Evolutionary conservation across 202 grass and related monocot species (phyloP), one percentile per base, ranked within the genome.

Genomic region (Saccharum hybrid): DNA sequence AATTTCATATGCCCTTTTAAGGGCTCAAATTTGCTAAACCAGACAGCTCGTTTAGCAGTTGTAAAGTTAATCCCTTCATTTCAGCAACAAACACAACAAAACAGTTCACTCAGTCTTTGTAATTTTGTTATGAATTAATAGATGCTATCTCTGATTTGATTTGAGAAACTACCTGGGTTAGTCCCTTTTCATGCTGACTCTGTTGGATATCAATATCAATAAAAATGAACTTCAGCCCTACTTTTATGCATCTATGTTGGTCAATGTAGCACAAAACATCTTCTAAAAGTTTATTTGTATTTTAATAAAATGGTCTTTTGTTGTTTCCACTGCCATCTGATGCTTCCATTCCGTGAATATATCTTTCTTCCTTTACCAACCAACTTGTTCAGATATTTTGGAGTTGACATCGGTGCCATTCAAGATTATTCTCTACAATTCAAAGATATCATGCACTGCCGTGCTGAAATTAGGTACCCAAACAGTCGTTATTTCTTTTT

Each of bases 391-490:
- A 96, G 96, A 91, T 99, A 96, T 81, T 99, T 96, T 85, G 93
- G 89, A 60, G 93, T 99, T 63, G 89, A 99, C 67, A 99, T 99
- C 39, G 0, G 48, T 61, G 88, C 91, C 64, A 99, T 96, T 82
- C 89, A 90, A 87, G 83, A 96, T 34, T 96, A 99, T 88, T 84
- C 79, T 66, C 72, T 89, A 75, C 66, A 93, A 77, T 96, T 80
- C n/a, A 84, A 85, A 76, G 96, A 94, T 70, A 94, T 99, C 57
- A 86, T 91, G 89, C 93, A 99, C 77, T 85, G 80, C 73, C 93
- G 96, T 75, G 91, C 88, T 80, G 91, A 99, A 89, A 94, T 99
- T 80, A 96, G 96, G 96, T 96, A 91, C 42, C 28, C 31, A 66
- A 90, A 65, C 51, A 45, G 10, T 45, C 49, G 39, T 33, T 65